Evolutionary conservation across 2,329 filamentous ascomycete genomes (phyloP), one percentile per base, ranked within the genome.

Genomic region (Tetracladium maxilliforme): DNA sequence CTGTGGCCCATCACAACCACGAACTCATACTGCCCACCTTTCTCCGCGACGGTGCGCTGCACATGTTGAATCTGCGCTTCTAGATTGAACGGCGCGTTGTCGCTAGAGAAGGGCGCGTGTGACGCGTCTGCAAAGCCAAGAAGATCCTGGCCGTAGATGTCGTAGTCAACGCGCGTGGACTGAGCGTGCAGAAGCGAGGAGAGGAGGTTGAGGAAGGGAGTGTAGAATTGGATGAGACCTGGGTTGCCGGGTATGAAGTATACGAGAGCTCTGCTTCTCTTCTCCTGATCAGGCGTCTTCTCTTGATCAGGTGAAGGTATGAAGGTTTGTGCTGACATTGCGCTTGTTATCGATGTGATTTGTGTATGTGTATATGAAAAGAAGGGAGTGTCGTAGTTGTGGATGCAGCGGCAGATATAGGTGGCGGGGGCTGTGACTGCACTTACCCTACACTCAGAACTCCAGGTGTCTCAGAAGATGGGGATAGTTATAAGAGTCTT

Each of bases 241-340:
- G 80, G 80, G 35, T 87, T 87, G 12, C 80, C 80, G 15, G 75
- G 68, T 20, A 87, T 60, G 47, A 81, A 76, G 52, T 71, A 83
- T 36, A 86, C 52, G 24, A 84, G 62, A n/a, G n/a, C n/a, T n/a
- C n/a, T n/a, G n/a, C n/a, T n/a, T n/a, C n/a, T n/a, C n/a, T n/a
- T n/a, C n/a, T n/a, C n/a, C n/a, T n/a, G n/a, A n/a, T n/a, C n/a
- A n/a, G n/a, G n/a, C n/a, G n/a, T n/a, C n/a, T n/a, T n/a, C n/a
- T n/a, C n/a, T n/a, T n/a, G n/a, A n/a, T n/a, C n/a, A n/a, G n/a
- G n/a, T n/a, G n/a, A n/a, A n/a, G n/a, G n/a, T n/a, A n/a, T n/a
- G n/a, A n/a, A n/a, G n/a, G n/a, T n/a, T n/a, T n/a, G n/a, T n/a
- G n/a, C n/a, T n/a, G n/a, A n/a, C n/a, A n/a, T n/a, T n/a, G n/a